phyloP scores from a whole-genome alignment of 768 basidiomycete species.

The Leccinellum luteum region DNA sequence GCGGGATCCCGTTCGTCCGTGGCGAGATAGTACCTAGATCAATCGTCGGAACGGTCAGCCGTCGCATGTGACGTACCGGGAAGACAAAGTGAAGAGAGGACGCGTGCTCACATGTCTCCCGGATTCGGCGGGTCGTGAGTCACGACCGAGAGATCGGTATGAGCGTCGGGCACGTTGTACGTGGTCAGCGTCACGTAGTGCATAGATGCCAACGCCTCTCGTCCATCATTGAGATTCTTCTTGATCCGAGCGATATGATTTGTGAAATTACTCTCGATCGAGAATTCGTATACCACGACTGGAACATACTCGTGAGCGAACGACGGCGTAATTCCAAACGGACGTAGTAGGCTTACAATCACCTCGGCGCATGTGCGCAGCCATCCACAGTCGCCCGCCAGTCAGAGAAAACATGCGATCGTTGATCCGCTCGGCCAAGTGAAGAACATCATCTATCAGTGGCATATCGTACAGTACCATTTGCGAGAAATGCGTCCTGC shows the following conservation, averaged over 20 bases:
- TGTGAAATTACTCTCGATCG: slow-evolving; percentile 31
- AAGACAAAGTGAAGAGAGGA: neutral
- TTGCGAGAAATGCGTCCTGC: slow-evolving; percentile 25
- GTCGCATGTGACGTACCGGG: neutral
- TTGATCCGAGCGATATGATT: slow-evolving; percentile 36
- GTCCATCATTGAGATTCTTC: slow-evolving; percentile 18
- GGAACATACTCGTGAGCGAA: neutral
- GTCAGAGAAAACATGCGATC: slow-evolving; percentile 30
- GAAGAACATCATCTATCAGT: slow-evolving; percentile 22
- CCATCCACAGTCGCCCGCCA: slow-evolving; percentile 40
- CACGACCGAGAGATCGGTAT: slow-evolving; percentile 19
- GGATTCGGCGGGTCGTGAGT: slow-evolving; percentile 23
- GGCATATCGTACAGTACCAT: slow-evolving; percentile 33
- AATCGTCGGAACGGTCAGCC: neutral
- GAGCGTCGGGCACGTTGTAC: slow-evolving; percentile 24
- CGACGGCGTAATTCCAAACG: neutral
- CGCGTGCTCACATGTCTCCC: slow-evolving; percentile 21
- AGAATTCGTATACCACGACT: slow-evolving; percentile 33
- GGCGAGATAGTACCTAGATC: slow-evolving; percentile 34
- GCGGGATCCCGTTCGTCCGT: slow-evolving; percentile 42
- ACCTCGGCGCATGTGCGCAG: slow-evolving; percentile 44
- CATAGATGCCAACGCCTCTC: slow-evolving; percentile 16
- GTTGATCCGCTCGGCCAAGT: slow-evolving; percentile 31
- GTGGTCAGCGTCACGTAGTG: slow-evolving; percentile 13
- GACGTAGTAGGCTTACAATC: slow-evolving; percentile 33